phyloP scores from a whole-genome alignment of 169 alveolate genomes.

The Amoebophrya sp. region DNA sequence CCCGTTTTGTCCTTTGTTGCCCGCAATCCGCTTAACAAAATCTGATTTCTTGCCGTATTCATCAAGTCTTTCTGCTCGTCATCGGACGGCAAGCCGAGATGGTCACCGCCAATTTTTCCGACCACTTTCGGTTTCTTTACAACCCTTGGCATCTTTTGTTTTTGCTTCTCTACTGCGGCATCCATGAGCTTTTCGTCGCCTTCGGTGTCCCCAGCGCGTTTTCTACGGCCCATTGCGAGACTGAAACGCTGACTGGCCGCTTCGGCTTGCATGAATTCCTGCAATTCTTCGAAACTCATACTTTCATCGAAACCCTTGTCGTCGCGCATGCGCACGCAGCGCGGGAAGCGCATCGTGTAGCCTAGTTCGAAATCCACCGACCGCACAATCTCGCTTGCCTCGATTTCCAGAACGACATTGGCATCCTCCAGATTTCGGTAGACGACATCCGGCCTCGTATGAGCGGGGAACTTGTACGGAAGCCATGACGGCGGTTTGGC shows the following conservation, averaged over 20 bases:
- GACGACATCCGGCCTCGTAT: background rate
- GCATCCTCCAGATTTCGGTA: background rate
- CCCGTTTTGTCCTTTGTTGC: background rate
- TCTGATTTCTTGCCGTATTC: no score
- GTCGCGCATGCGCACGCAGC: background rate
- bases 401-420: background rate
- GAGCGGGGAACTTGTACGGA: background rate
- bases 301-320: background rate
- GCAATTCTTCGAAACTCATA: background rate
- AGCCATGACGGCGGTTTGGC: background rate
- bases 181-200: background rate
- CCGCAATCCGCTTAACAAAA: background rate
- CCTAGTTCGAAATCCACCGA: background rate
- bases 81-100: background rate
- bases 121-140: background rate
- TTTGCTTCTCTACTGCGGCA: background rate
- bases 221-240: background rate
- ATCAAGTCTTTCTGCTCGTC: background rate
- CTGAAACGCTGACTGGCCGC: background rate
- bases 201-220: background rate
- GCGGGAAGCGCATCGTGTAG: background rate
- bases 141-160: background rate
- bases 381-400: background rate
- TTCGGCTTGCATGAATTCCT: background rate
- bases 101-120: background rate